These are phyloP conservation scores for Amylocystis lapponica DNA, from an alignment of 768 basidiomycete genomes.

Conservation along the genomic window DNA sequence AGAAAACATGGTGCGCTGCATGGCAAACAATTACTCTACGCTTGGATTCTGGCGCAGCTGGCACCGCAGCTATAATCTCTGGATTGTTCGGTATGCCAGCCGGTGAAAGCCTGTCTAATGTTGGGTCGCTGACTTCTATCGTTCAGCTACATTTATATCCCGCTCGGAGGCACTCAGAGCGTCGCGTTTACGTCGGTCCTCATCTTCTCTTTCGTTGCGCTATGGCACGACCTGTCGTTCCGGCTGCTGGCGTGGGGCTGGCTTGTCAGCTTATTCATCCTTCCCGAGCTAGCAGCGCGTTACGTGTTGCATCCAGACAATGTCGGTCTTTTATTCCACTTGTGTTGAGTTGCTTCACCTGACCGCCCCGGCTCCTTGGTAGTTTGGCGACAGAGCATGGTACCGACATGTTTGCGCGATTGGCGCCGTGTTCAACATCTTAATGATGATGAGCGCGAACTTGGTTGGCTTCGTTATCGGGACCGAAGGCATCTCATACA, in stretches of 20 bases:
- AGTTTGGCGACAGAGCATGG: constrained; percentile 72
- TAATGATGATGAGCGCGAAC: constrained; percentile 90
- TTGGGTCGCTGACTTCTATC: neutral
- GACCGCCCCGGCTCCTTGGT: too few relatives aligned
- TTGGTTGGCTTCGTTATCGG: constrained; percentile 94
- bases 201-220: constrained; percentile 92
- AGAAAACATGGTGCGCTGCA: constrained; percentile 98
- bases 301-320: constrained; percentile 55
- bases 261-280: constrained; percentile 85
- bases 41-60: constrained; percentile 94
- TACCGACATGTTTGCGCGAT: constrained; percentile 81
- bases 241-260: constrained; percentile 92
- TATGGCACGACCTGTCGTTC: constrained; percentile 96
- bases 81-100: constrained; percentile 71
- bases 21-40: constrained; percentile 94
- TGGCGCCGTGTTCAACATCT: constrained; percentile 77
- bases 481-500: constrained; percentile 67
- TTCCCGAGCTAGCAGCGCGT: constrained; percentile 72
- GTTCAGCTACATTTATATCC: constrained; percentile 87
- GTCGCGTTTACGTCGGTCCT: constrained; percentile 60
- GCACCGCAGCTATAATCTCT: constrained; percentile 96
- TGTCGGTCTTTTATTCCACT: neutral
- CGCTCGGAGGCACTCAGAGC: constrained; percentile 70
- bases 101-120: too few relatives aligned
- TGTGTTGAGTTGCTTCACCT: neutral